Evolutionary conservation across 352 stramenopile genomes (phyloP).

Genomic region (Phytophthora uliginosa): DNA sequence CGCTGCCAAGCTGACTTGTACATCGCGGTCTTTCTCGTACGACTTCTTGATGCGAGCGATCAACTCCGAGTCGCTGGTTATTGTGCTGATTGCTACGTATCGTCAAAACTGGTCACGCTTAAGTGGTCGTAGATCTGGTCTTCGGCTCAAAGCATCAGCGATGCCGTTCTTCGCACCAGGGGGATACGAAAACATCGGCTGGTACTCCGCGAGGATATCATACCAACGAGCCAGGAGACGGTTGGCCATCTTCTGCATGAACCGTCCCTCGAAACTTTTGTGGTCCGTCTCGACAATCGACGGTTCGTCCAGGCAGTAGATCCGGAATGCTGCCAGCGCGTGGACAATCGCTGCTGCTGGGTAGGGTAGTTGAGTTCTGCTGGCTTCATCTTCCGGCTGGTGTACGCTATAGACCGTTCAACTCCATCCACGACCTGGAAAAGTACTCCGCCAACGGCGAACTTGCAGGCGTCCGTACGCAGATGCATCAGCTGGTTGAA

Average conservation of each 20-base stretch:
- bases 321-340: not conserved
- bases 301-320: constrained; percentile 12
- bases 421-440: constrained; percentile 10
- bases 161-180: constrained; percentile 28
- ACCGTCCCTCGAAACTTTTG: constrained; percentile 14
- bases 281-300: constrained; percentile 17
- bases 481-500: constrained; percentile 10
- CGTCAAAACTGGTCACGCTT: constrained; percentile 12
- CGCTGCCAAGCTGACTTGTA: not conserved
- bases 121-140: constrained; percentile 19
- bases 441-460: constrained; percentile 1
- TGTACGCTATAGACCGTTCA: constrained; percentile 15
- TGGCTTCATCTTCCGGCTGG: constrained; percentile 29
- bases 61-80: not conserved
- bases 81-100: constrained; percentile 7
- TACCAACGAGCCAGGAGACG: constrained; percentile 1
- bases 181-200: constrained; percentile 28
- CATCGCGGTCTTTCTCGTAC: not conserved
- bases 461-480: constrained; percentile 14
- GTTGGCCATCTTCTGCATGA: constrained; percentile 11
- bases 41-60: not conserved
- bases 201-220: constrained; percentile 17
- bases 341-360: constrained; percentile 15
- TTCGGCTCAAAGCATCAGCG: constrained; percentile 13
- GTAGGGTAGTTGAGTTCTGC: constrained; percentile 26